Conservation (phyloP, 768 basidiomycete genomes). For the Leccinum truebloodii region DNA sequence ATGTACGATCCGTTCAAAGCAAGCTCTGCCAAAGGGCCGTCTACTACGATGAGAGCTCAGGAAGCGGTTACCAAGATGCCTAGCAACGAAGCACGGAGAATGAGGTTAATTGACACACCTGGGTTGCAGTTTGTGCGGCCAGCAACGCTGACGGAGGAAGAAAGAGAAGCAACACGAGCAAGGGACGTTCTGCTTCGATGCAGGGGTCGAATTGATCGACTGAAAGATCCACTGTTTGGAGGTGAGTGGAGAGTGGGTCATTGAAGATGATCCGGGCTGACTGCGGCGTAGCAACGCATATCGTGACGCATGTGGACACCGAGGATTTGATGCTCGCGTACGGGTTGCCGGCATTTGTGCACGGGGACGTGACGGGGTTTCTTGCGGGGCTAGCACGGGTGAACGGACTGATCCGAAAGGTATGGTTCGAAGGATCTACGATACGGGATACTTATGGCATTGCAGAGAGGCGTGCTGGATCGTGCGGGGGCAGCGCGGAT, state of each 20-base stretch:
- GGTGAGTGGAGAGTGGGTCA: constrained; percentile 46
- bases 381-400: constrained; percentile 75
- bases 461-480: constrained; percentile 72
- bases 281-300: constrained; percentile 53
- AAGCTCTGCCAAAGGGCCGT: constrained; percentile 53
- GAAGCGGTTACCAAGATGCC: constrained; percentile 54
- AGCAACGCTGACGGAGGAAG: constrained; percentile 32
- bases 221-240: constrained; percentile 76
- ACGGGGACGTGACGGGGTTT: constrained; percentile 70
- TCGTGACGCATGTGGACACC: constrained; percentile 64
- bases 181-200: constrained; percentile 79
- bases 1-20: constrained; percentile 54
- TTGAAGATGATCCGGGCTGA: constrained; percentile 12
- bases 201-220: constrained; percentile 78
- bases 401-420: constrained; percentile 77
- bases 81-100: constrained; percentile 37
- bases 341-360: constrained; percentile 74
- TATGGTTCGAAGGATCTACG: constrained; percentile 27
- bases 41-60: constrained; percentile 71
- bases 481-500: constrained; percentile 72
- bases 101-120: constrained; percentile 84
- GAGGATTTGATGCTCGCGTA: constrained; percentile 93
- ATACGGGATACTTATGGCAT: constrained; percentile 13
- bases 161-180: constrained; percentile 35
- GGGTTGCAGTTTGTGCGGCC: constrained; percentile 61